A percentile compares a stretch with the other conserved stretches of the same genome.
These are phyloP conservation scores for Hysterium pulicare DNA, from an alignment of 2,329 filamentous ascomycete genomes.

Conservation along the genomic window DNA sequence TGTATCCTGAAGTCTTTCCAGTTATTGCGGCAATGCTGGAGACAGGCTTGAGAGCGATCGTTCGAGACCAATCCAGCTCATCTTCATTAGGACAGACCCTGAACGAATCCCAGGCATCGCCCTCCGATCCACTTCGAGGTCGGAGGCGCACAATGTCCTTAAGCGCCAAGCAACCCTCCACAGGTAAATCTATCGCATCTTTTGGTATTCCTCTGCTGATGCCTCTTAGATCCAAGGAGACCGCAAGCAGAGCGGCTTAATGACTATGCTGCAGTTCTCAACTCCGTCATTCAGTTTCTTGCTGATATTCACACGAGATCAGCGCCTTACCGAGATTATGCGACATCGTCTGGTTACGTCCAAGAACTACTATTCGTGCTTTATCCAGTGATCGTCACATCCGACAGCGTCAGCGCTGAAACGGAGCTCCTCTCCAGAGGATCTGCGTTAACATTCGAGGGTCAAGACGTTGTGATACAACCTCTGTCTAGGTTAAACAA, in stretches of 20 bases:
- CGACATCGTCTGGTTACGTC: slow-evolving; percentile 74
- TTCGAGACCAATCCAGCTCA: slow-evolving; percentile 18
- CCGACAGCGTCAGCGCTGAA: slow-evolving; percentile 77
- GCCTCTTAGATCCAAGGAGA: slow-evolving; percentile 24
- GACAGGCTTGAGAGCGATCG: slow-evolving; percentile 64
- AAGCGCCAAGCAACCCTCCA: slow-evolving; percentile 50
- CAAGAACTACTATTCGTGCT: slow-evolving; percentile 74
- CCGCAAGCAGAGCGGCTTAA: slow-evolving; percentile 41
- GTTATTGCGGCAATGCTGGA: slow-evolving; percentile 86
- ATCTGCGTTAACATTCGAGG: slow-evolving; percentile 78
- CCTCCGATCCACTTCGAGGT: slow-evolving; percentile 31
- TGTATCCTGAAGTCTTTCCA: slow-evolving; percentile 72
- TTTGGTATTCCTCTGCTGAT: no score
- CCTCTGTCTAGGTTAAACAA: slow-evolving; percentile 63
- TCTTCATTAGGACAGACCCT: background rate
- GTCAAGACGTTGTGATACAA: slow-evolving; percentile 77
- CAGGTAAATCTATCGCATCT: slow-evolving; percentile 23
- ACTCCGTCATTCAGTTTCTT: slow-evolving; percentile 75
- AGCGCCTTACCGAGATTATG: slow-evolving; percentile 75
- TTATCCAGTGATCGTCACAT: slow-evolving; percentile 84
- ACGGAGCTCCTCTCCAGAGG: slow-evolving; percentile 83
- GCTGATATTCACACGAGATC: slow-evolving; percentile 76
- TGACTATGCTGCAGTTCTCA: slow-evolving; percentile 64
- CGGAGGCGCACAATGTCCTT: slow-evolving; percentile 65
- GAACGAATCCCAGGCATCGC: background rate